Evolutionary conservation across 495 filamentous ascomycete species (phyloP).

Genomic region (Podospora bellae-mahoneyi): DNA sequence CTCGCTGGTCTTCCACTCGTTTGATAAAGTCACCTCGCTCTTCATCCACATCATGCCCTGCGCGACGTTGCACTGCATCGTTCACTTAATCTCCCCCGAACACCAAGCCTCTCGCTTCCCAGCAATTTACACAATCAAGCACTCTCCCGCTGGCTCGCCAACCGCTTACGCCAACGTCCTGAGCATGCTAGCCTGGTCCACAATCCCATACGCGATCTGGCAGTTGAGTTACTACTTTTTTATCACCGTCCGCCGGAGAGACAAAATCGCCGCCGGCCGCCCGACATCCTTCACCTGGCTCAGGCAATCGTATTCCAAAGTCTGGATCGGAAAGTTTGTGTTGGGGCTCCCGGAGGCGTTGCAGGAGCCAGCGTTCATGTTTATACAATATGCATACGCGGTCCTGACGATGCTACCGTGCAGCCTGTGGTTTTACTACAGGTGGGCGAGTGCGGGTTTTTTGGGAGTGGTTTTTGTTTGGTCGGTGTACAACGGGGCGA

Average conservation of each 20-base stretch:
- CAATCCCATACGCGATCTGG: conserved; percentile 88
- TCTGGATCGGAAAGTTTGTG: conserved; percentile 82
- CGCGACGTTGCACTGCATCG: conserved; percentile 83
- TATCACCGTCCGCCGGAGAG: conserved; percentile 85
- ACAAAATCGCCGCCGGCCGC: conserved; percentile 92
- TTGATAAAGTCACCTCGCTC: conserved; percentile 96
- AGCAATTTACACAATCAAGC: conserved; percentile 78
- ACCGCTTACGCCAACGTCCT: conserved; percentile 72
- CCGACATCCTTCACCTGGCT: conserved; percentile 98
- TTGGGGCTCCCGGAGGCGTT: conserved; percentile 67
- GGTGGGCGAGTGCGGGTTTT: conserved; percentile 73
- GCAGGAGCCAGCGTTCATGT: conserved; percentile 91
- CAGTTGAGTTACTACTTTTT: conserved; percentile 87
- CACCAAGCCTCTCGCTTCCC: conserved; percentile 72
- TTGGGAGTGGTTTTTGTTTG: conserved; percentile 76
- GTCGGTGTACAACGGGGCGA: conserved; percentile 93
- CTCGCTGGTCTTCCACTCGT: conserved; percentile 93
- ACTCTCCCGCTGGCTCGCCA: conserved; percentile 62
- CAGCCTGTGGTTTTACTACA: conserved; percentile 90
- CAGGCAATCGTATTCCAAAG: conserved; percentile 79
- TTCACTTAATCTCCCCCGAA: conserved; percentile 70
- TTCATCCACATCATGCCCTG: conserved; percentile 99
- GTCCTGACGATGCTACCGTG: conserved; percentile 90
- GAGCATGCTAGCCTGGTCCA: conserved; percentile 91
- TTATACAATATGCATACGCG: conserved; percentile 90